Percentiles rank a stretch among this genome's conserved stretches.
Evolutionary conservation across 495 filamentous ascomycete genomes (phyloP).

Genomic region (Aeminium ludgeri): DNA sequence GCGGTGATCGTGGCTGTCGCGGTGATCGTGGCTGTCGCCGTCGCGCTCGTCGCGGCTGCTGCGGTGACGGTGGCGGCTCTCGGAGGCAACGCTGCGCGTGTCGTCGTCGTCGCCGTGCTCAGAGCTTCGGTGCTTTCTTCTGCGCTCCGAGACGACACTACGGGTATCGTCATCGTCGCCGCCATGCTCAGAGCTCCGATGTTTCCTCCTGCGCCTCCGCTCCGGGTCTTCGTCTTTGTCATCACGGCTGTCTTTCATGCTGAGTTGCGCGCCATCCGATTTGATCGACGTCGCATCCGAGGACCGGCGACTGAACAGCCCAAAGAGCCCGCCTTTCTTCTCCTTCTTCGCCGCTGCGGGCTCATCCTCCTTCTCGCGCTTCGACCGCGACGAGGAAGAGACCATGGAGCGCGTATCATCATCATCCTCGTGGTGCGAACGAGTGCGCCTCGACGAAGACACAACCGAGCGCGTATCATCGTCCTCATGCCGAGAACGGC

Average conservation of each 20-base stretch:
- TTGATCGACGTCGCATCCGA: slow-evolving; percentile 13
- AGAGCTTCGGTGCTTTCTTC: slow-evolving; percentile 21
- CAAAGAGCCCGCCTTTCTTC: slow-evolving; percentile 25
- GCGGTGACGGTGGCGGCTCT: neutral
- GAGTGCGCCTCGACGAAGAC: slow-evolving; percentile 10
- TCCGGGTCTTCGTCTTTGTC: slow-evolving; percentile 13
- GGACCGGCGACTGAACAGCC: slow-evolving; percentile 21
- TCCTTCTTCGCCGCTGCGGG: slow-evolving; percentile 18
- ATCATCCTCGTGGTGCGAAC: slow-evolving; percentile 15
- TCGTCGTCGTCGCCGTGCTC: slow-evolving; percentile 17
- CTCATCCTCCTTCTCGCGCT: slow-evolving; percentile 17
- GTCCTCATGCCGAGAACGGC: too few species aligned
- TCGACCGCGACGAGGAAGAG: slow-evolving; percentile 20
- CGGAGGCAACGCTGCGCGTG: slow-evolving; percentile 4
- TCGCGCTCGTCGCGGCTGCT: slow-evolving; percentile 1
- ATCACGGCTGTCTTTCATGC: slow-evolving; percentile 9
- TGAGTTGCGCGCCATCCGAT: slow-evolving; percentile 11
- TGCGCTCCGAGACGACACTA: slow-evolving; percentile 5
- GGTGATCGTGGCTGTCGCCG: slow-evolving; percentile 1
- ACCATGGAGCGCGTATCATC: slow-evolving; percentile 21
- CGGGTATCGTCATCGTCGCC: slow-evolving; percentile 16
- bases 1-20: slow-evolving; percentile 1
- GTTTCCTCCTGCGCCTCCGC: slow-evolving; percentile 16
- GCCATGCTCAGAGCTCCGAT: slow-evolving; percentile 17
- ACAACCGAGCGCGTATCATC: slow-evolving; percentile 16